These are phyloP conservation scores for Brasenia schreberi DNA, from an alignment of 164 flowering plant species.

Conservation along the genomic window DNA sequence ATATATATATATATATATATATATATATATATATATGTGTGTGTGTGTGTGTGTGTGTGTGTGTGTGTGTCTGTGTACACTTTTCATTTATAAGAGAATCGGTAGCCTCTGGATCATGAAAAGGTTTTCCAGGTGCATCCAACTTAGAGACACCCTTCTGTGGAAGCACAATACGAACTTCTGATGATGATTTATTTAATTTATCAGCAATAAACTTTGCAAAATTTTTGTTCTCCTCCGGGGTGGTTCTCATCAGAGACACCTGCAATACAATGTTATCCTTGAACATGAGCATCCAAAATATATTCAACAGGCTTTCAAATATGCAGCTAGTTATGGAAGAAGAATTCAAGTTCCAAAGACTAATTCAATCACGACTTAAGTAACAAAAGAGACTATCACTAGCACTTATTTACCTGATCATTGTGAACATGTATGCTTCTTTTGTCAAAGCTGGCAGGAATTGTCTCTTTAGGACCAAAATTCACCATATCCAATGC, in stretches of 20 bases:
- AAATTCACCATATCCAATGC: constrained; percentile 97
- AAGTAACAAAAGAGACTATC: neutral
- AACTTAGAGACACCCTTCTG: constrained; percentile 78
- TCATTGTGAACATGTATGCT: constrained; percentile 65
- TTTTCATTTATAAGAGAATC: constrained; percentile 47
- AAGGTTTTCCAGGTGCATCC: constrained; percentile 87
- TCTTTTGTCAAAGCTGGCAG: constrained; percentile 45
- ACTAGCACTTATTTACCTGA: constrained; percentile 34
- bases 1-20: too few species aligned
- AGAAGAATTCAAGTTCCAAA: too few species aligned
- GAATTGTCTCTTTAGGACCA: constrained; percentile 65
- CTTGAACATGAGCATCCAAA: neutral
- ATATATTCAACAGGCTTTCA: neutral
- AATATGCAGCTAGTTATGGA: too few species aligned
- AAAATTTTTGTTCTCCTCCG: constrained; percentile 66
- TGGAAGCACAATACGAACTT: constrained; percentile 69
- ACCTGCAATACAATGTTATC: constrained; percentile 27
- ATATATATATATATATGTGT: too few species aligned
- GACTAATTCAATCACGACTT: too few species aligned
- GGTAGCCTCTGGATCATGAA: constrained; percentile 74
- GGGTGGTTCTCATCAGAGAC: constrained; percentile 76
- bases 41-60: too few species aligned
- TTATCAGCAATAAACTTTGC: constrained; percentile 80
- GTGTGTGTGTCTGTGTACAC: too few species aligned
- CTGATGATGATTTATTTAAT: constrained; percentile 59